Evolutionary conservation across 2,329 filamentous ascomycete genomes (phyloP).

Genomic region (Furcasterigmium sp.): DNA sequence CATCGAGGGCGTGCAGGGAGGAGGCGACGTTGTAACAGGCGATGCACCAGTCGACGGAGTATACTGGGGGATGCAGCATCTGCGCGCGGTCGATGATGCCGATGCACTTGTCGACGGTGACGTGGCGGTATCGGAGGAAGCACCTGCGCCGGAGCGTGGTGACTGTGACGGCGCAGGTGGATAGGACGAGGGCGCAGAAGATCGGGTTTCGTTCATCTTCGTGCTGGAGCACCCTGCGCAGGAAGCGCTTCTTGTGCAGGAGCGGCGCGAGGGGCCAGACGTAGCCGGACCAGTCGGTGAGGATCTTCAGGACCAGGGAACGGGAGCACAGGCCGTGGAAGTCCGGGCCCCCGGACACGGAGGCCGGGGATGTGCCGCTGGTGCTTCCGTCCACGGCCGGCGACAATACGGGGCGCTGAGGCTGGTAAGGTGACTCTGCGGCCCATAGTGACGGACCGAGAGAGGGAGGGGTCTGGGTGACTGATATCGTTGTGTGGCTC

Average conservation of each 20-base stretch:
- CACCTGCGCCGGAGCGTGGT: constrained; percentile 19
- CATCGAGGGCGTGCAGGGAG: constrained; percentile 12
- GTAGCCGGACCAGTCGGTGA: constrained; percentile 28
- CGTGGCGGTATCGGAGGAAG: constrained; percentile 14
- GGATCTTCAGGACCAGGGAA: constrained; percentile 13
- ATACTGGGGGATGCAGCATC: constrained; percentile 15
- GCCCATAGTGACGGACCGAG: too few species aligned
- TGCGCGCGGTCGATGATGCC: constrained; percentile 21
- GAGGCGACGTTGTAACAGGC: constrained; percentile 28
- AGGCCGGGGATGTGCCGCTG: background rate
- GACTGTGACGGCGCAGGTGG: constrained; percentile 25
- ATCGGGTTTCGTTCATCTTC: constrained; percentile 18
- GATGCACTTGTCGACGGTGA: constrained; percentile 22
- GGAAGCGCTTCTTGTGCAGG: constrained; percentile 23
- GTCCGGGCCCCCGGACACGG: constrained; percentile 3
- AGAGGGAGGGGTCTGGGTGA: background rate
- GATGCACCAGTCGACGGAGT: constrained; percentile 27
- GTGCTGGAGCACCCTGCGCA: constrained; percentile 18
- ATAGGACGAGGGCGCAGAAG: constrained; percentile 26
- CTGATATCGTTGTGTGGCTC: background rate
- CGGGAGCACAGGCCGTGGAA: constrained; percentile 1
- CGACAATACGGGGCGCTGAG: background rate
- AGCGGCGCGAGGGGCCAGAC: constrained; percentile 27
- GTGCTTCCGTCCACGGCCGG: background rate
- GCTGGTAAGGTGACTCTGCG: background rate